Percentiles rank a stretch among this genome's conserved stretches.
phyloP scores from a whole-genome alignment of 2,329 filamentous ascomycete genomes.

The Phyllosticta citrichinensis region DNA sequence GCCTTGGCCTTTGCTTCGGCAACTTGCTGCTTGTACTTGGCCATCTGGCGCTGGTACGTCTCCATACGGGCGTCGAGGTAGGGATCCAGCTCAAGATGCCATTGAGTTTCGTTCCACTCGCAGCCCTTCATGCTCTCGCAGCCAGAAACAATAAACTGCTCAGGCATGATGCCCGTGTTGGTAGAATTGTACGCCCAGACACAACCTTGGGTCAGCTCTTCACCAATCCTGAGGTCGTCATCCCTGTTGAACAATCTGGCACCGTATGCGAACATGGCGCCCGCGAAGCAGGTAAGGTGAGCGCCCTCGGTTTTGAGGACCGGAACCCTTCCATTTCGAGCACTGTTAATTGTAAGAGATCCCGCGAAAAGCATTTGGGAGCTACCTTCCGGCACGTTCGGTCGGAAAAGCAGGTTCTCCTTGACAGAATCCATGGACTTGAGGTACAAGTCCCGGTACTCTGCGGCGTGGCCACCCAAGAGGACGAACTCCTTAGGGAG shows the following conservation, averaged over 20 bases:
- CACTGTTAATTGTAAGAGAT: not conserved
- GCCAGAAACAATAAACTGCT: slow-evolving; percentile 42
- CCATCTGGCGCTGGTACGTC: slow-evolving; percentile 23
- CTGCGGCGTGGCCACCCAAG: slow-evolving; percentile 35
- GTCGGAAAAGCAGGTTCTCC: slow-evolving; percentile 38
- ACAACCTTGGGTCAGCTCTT: slow-evolving; percentile 52
- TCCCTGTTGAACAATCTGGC: slow-evolving; percentile 49
- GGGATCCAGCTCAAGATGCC: slow-evolving; percentile 30
- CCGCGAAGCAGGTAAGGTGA: slow-evolving; percentile 61
- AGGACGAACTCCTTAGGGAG: slow-evolving; percentile 40
- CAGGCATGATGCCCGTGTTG: slow-evolving; percentile 51
- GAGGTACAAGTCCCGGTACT: slow-evolving; percentile 49
- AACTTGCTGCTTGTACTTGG: slow-evolving; percentile 25
- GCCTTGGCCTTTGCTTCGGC: slow-evolving; percentile 21
- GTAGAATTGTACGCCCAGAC: slow-evolving; percentile 51
- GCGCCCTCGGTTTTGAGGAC: slow-evolving; percentile 35
- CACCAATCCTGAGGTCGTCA: slow-evolving; percentile 46
- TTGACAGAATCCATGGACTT: slow-evolving; percentile 33
- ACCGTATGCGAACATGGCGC: slow-evolving; percentile 60
- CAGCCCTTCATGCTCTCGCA: slow-evolving; percentile 34
- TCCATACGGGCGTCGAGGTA: slow-evolving; percentile 19
- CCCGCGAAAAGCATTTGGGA: slow-evolving; percentile 32
- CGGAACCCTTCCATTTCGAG: not conserved
- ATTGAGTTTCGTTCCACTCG: slow-evolving; percentile 38
- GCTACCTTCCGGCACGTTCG: slow-evolving; percentile 36